Evolutionary conservation across 768 basidiomycete genomes (phyloP), one percentile per base, ranked within the genome.

Genomic region (Suillus weaverae): DNA sequence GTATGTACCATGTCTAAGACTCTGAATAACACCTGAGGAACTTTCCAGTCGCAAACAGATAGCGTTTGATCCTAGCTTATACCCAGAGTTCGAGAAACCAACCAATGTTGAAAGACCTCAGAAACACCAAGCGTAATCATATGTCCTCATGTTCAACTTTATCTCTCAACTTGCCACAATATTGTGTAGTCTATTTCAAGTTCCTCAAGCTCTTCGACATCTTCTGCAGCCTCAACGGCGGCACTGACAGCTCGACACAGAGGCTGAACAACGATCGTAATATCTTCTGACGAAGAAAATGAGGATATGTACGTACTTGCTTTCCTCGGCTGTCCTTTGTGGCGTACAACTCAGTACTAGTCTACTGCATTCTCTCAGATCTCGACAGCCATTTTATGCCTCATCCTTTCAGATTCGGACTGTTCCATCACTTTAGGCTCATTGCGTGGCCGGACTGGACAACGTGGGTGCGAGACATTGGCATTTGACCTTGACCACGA

Each of bases 251-350:
- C 68, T 61, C 32, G 65, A 56, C 51, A 55, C 56, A 69, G n/a
- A 44, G 32, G 61, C 3, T 65, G 65, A 18, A 70, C 64, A 4
- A 36, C 57, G 11, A 67, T 76, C 1, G 61, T 76, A 14, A 74
- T 77, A 46, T 77, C 78, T 18, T 79, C 78, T 2, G 74, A 75
- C 7, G 77, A 74, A n/a, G 72, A 75, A 16, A 64, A 54, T 20
- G 67, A 65, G 22, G 67, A 64, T 13, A 61, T 65, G 38, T 30
- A 55, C 35, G 36, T 41, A 16, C 13, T 41, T 11, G 36, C 11
- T 50, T 61, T 18, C 33, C 32, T 61, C 43, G 22, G 61, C 43
- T 20, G 1, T 30, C 13, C 16, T 35, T 7, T 44, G 65, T 48
- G 14, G 57, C 46, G 69, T 73, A 38, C 51, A 68, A 64, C 56